Evolutionary conservation across 208 protist genomes (phyloP), one percentile per base, ranked within the genome.

Genomic region (Ichthyophonus hoferi): DNA sequence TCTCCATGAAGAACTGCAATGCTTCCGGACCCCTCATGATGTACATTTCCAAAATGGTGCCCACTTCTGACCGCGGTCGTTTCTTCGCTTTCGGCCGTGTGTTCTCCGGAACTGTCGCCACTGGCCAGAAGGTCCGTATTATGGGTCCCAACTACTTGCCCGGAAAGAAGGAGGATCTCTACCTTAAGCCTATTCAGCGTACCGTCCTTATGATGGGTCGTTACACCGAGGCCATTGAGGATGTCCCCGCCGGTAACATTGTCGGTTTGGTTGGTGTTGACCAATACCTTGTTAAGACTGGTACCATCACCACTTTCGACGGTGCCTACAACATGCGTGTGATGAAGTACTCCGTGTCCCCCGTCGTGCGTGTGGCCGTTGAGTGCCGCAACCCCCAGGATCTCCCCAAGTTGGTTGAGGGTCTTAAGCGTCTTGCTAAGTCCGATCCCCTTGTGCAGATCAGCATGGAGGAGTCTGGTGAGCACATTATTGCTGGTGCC

Each of bases 11-110:
- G 2, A 86, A 87, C 42, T 92, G 91, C 88, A 86, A 92, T 87
- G 81, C 83, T 40, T 77, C 87, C 40, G 84, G 40, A 43, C 88
- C 58, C 17, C 93, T 99, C 33, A 97, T 99, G 94, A 92, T 99
- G 93, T 99, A 99, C 95, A 96, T 99, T 88, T 98, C 97, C 91
- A 99, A 99, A 97, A 99, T 99, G 98, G 97, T 99, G 83, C 98
- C 98, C 58, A 97, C 98, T 34, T 92, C 94, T 76, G 98, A 99
- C 94, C 97, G 97, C 89, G 96, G 97, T 94, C 95, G 98, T 92
- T 99, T 98, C 97, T 98, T 95, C 92, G 97, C 97, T 85, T 98
- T 99, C 92, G 97, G 97, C 84, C 96, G 97, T 96, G 97, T 99
- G 43, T 99, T 98, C 94, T 96, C 97, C 14, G 97, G 97, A 81